These are phyloP conservation scores for Moringa oleifera DNA, from an alignment of 345 rosid genomes.

Conservation along the genomic window DNA sequence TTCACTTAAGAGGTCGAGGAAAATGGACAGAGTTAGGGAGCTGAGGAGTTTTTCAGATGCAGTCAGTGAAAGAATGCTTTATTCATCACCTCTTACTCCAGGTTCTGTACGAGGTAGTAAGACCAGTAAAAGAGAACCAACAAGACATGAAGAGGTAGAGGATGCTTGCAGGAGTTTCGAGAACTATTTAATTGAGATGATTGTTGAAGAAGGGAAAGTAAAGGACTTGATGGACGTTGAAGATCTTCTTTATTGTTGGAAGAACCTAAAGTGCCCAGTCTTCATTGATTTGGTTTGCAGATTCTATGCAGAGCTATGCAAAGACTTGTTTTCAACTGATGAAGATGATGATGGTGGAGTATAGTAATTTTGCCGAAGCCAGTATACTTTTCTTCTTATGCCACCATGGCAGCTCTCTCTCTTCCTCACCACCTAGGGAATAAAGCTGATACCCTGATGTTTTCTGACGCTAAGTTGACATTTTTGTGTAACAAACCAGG, in stretches of 20 bases:
- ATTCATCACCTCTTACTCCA: constrained; percentile 51
- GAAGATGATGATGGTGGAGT: constrained; percentile 1
- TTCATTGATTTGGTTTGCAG: constrained; percentile 64
- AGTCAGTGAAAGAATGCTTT: constrained; percentile 21
- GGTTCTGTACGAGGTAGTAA: constrained; percentile 21
- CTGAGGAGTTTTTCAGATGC: constrained; percentile 25
- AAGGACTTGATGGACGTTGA: constrained; percentile 74
- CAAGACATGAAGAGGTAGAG: constrained; percentile 38
- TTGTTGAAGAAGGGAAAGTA: constrained; percentile 70
- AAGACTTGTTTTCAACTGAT: constrained; percentile 39
- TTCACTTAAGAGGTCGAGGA: constrained; percentile 14
- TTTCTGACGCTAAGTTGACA: not conserved
- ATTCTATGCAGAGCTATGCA: constrained; percentile 86
- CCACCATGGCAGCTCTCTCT: not conserved
- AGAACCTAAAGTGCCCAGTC: constrained; percentile 70
- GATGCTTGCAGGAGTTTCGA: constrained; percentile 86
- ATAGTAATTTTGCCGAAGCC: not conserved
- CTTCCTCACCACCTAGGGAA: not conserved
- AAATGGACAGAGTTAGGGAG: constrained; percentile 34
- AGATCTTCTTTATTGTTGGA: constrained; percentile 85
- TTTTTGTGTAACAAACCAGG: not conserved
- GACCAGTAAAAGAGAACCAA: constrained; percentile 16
- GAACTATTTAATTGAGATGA: constrained; percentile 77
- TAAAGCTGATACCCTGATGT: not conserved
- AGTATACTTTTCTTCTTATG: not conserved